phyloP scores from a whole-genome alignment of 1,139 yeast genomes.

The Magnusiomyces clavatus region DNA sequence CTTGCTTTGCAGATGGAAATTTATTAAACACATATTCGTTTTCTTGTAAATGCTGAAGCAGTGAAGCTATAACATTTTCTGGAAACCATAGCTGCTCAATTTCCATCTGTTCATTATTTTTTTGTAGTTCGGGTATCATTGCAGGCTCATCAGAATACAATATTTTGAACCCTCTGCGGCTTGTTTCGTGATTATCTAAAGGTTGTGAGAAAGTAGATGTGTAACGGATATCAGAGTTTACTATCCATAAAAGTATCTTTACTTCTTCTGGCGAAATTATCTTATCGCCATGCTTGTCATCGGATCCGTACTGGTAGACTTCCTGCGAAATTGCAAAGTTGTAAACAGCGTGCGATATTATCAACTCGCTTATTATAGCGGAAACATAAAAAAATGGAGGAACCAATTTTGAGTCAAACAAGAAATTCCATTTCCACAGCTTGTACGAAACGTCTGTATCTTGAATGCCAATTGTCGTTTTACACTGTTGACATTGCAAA shows the following conservation, averaged over 20 bases:
- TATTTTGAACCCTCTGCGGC: slow-evolving; percentile 37
- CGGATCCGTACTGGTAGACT: slow-evolving; percentile 10
- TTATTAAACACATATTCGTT: too few relatives aligned
- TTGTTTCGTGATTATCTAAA: slow-evolving; percentile 17
- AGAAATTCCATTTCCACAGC: slow-evolving; percentile 55
- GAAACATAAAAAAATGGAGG: slow-evolving; percentile 22
- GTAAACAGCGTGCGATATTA: slow-evolving; percentile 32
- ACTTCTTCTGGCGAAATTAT: neutral
- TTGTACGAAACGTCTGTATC: slow-evolving; percentile 31
- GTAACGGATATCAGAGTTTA: slow-evolving; percentile 42
- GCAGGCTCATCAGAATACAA: slow-evolving; percentile 30
- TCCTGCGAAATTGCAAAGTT: slow-evolving; percentile 24
- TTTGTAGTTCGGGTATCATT: slow-evolving; percentile 22
- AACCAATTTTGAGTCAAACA: slow-evolving; percentile 4
- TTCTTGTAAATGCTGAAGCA: too few relatives aligned
- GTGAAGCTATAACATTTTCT: neutral
- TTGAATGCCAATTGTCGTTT: slow-evolving; percentile 32
- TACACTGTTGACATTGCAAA: slow-evolving; percentile 26
- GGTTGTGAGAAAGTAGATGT: slow-evolving; percentile 17
- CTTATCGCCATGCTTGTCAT: neutral
- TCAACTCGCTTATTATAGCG: slow-evolving; percentile 22
- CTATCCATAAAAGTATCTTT: slow-evolving; percentile 43
- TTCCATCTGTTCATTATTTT: slow-evolving; percentile 29
- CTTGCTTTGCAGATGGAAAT: too few relatives aligned
- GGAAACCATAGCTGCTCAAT: slow-evolving; percentile 31